Evolutionary conservation across 1,139 yeast genomes (phyloP).

Genomic region (Saccharomyces hybrid): DNA sequence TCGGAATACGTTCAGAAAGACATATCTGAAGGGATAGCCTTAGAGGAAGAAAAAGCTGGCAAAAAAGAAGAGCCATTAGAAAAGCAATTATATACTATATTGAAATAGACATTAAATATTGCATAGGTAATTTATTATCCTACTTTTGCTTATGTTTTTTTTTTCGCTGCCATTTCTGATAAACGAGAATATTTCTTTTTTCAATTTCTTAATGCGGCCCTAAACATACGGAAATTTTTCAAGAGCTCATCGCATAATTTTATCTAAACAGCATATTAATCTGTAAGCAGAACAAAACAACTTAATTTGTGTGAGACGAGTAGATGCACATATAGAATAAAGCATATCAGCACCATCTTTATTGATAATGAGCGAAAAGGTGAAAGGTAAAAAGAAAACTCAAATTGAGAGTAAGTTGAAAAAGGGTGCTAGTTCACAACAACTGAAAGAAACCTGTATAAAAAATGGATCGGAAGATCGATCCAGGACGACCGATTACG

Average conservation of each 20-base stretch:
- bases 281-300: not conserved
- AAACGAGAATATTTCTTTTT: not conserved
- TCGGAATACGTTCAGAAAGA: not conserved
- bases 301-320: not conserved
- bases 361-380: not conserved
- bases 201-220: not conserved
- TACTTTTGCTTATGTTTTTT: not conserved
- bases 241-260: not conserved
- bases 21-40: not conserved
- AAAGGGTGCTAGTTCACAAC: not conserved
- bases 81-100: slow-evolving; percentile 9
- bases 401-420: not conserved
- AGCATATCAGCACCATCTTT: not conserved
- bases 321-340: not conserved
- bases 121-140: not conserved
- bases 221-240: not conserved
- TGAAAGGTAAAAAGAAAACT: not conserved
- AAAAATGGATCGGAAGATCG: not conserved
- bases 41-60: slow-evolving; percentile 11
- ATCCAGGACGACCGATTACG: slow-evolving; percentile 10
- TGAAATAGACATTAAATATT: slow-evolving; percentile 17
- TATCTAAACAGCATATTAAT: not conserved
- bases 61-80: slow-evolving; percentile 10
- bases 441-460: not conserved
- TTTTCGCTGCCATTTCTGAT: not conserved